Base-by-base conservation (phyloP, 768 basidiomycete species). In the Tulasnella sp. region DNA sequence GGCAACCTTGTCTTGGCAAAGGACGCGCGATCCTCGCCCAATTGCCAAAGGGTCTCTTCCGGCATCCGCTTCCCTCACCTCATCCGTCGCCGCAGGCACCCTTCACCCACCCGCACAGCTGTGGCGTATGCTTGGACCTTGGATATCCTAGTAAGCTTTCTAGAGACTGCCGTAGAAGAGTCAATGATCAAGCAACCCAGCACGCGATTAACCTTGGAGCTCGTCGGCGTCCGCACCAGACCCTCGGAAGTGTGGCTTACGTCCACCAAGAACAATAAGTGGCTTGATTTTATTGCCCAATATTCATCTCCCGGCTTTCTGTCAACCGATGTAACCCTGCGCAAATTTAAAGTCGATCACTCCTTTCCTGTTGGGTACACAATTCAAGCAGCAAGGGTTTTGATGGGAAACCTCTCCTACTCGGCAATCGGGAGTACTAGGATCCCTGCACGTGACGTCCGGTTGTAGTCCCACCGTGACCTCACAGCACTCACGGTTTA, bases 1-100 rank as follows among this genome's bases (percentile, higher is more conserved):
- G 64, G 37, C 64, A 69, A 69, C 28, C 64, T 69, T 69, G 31
- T 37, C 64, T 69, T 31, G 64, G 64, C 28, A 34, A 69, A 69
- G 31, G 37, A 69, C 37, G 31, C 64, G 64, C 31, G 31, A 69
- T 37, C 7, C 18, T 37, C 31, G 64, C 31, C 64, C 64, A 9
- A 37, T 37, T 12, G 31, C 64, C 5, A 69, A 69, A 69, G 64
- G 64, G 31, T 69, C 64, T 69, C 64, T 34, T 28, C 64, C 12
- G 14, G 28, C 64, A 69, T 69, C 64, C 34, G 31, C 64, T 37
- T 31, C 11, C 64, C 64, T 28, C 37, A 37, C 37, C 37, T 37
- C 37, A 37, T 37, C 37, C 6, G 37, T 37, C 6, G 2, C 37
- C 24, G 24, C 31, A 31, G 16, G 9, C 64, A 16, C 5, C 64